Evolutionary conservation across 2,329 filamentous ascomycete species (phyloP), one percentile per base, ranked within the genome.

Genomic region (Cryphonectria japonica): DNA sequence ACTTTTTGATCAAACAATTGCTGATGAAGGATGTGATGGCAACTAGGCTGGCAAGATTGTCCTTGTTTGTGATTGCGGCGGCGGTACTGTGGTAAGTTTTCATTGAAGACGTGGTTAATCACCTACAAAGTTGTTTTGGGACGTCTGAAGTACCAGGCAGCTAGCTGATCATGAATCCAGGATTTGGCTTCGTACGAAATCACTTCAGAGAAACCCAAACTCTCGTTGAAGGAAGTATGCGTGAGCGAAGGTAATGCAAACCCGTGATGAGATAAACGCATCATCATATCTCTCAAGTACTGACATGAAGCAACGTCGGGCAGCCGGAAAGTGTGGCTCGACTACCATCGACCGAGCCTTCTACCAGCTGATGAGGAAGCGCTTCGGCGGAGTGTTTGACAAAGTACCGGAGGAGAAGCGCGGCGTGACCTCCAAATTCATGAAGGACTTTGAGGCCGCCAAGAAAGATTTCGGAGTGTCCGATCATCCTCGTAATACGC

Each of bases 281-380:
- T 13, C 14, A 7, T 59, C 29, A 7, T 29, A 19, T 59, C 13
- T 32, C 29, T 19, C 14, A 59, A 32, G 13, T 34, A 37, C 64
- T 65, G 29, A 66, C 64, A 37, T 34, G 19, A n/a, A n/a, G n/a
- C 29, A 29, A 26, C 19, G 2, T 19, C 11, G 26, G 26, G 26
- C 29, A 66, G 64, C 43, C 32, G 64, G 64, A n/a, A 66, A 66
- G 29, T 66, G 64, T 54, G 64, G 64, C n/a, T 67, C 65, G 13
- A 67, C 65, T 13, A 67, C 65, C 1, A 67, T 67, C 46, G 65
- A 67, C 65, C 22, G 65, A 50, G 52, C 65, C 26, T 67, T 67
- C 46, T 59, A 57, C 57, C 50, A 54, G 46, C 19, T 67, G 32
- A 67, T 59, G 65, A 54, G 59, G n/a, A 19, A 41, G 26, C 50